Percentiles rank a stretch among this genome's conserved stretches.
These are phyloP conservation scores for Luffa aegyptiaca DNA, from an alignment of 306 rosid genomes.

Conservation along the genomic window DNA sequence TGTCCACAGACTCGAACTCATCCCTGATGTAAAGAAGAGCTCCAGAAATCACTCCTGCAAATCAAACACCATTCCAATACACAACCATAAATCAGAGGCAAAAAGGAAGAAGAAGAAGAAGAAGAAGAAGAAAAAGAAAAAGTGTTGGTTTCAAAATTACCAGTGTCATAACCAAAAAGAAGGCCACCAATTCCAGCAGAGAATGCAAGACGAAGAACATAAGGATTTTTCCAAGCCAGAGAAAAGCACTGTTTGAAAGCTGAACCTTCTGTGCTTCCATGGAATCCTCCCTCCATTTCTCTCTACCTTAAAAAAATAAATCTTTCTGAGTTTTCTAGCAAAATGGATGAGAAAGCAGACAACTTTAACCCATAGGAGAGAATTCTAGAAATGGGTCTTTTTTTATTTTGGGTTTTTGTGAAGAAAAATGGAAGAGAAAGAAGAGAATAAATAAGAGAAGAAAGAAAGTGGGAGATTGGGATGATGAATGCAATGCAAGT, in stretches of 20 bases:
- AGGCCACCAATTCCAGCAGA: slow-evolving; percentile 89
- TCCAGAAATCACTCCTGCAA: slow-evolving; percentile 81
- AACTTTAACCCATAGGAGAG: background rate
- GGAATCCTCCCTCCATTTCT: slow-evolving; percentile 51
- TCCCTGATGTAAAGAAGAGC: slow-evolving; percentile 81
- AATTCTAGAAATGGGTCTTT: background rate
- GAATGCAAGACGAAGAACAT: slow-evolving; percentile 67
- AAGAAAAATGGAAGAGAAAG: background rate
- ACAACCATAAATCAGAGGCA: background rate
- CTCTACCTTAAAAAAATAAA: background rate
- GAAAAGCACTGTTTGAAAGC: slow-evolving; percentile 60
- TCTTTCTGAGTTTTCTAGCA: background rate
- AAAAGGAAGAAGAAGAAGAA: background rate
- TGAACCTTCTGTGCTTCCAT: slow-evolving; percentile 33
- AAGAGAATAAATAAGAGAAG: background rate
- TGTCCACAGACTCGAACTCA: slow-evolving; percentile 45
- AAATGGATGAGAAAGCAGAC: background rate
- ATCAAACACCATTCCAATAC: background rate
- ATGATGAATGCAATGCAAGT: background rate
- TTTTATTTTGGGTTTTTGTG: background rate
- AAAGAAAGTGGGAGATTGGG: background rate
- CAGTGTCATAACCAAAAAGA: slow-evolving; percentile 79
- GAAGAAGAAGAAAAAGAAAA: background rate
- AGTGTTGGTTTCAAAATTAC: slow-evolving; percentile 5
- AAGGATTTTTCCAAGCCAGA: slow-evolving; percentile 52